Conservation (phyloP, 108 stramenopile genomes). For the Nitzschia sp. region DNA sequence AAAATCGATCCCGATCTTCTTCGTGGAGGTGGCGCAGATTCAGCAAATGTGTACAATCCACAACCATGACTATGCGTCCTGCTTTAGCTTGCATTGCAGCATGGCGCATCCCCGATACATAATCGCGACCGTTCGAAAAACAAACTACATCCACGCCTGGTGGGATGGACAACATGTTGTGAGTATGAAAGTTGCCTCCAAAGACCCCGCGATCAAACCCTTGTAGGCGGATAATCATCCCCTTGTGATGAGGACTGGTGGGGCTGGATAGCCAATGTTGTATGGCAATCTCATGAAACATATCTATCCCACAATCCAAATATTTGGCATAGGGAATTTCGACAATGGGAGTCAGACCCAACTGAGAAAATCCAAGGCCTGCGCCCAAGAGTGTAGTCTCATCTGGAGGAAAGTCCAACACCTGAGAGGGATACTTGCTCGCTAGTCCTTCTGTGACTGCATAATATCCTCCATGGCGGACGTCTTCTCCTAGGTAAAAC, state of each 20-base stretch:
- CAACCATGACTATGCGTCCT: slow-evolving; percentile 66
- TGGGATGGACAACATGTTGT: slow-evolving; percentile 73
- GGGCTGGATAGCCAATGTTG: slow-evolving; percentile 64
- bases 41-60: slow-evolving; percentile 77
- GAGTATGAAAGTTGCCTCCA: slow-evolving; percentile 89
- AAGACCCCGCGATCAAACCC: slow-evolving; percentile 85
- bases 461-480: slow-evolving; percentile 87
- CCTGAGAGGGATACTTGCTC: slow-evolving; percentile 51
- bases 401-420: slow-evolving; percentile 87
- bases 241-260: slow-evolving; percentile 29
- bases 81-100: slow-evolving; percentile 66
- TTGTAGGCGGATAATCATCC: slow-evolving; percentile 80
- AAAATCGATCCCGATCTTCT: slow-evolving; percentile 54
- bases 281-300: slow-evolving; percentile 79
- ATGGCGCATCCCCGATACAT: slow-evolving; percentile 77
- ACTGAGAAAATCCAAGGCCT: slow-evolving; percentile 75
- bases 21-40: slow-evolving; percentile 68
- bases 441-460: slow-evolving; percentile 78
- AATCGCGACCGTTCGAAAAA: slow-evolving; percentile 80
- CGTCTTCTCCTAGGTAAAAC: slow-evolving; percentile 87
- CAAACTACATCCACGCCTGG: slow-evolving; percentile 89
- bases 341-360: slow-evolving; percentile 75
- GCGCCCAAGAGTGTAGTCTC: slow-evolving; percentile 84
- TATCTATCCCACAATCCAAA: slow-evolving; percentile 83
- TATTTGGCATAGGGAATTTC: slow-evolving; percentile 92